phyloP scores from a whole-genome alignment of 1,284 basidiomycete species.

The Wolfiporia cocos region DNA sequence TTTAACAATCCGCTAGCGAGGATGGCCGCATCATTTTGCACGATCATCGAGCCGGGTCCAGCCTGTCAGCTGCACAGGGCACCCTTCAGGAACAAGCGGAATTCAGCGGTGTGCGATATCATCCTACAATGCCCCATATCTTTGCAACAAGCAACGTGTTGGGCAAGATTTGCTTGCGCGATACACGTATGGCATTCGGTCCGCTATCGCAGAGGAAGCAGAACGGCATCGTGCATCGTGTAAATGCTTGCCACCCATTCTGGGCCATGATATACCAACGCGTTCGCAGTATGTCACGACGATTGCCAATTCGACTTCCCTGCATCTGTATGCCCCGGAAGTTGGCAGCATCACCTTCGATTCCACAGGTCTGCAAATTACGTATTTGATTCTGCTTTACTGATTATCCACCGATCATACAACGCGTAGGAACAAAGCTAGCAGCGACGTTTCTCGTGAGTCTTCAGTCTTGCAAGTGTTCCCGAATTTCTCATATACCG shows the following conservation, averaged over 20 bases:
- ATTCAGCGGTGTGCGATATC: conserved; percentile 56
- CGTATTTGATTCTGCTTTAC: too few relatives aligned
- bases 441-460: conserved; percentile 61
- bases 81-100: conserved; percentile 46
- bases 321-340: conserved; percentile 50
- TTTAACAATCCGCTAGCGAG: conserved; percentile 36
- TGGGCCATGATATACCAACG: conserved; percentile 3
- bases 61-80: conserved; percentile 35
- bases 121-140: conserved; percentile 57
- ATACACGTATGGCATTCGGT: conserved; percentile 72
- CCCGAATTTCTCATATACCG: neutral
- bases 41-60: conserved; percentile 38
- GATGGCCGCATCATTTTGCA: conserved; percentile 61
- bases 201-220: conserved; percentile 33
- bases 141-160: conserved; percentile 58
- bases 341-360: conserved; percentile 62
- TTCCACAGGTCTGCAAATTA: conserved; percentile 44
- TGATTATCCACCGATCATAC: too few relatives aligned
- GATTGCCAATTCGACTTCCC: conserved; percentile 37
- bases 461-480: conserved; percentile 3
- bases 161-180: conserved; percentile 60
- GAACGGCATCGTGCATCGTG: conserved; percentile 50
- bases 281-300: conserved; percentile 57
- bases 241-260: conserved; percentile 16
- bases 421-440: conserved; percentile 47